phyloP scores from a whole-genome alignment of 2,329 filamentous ascomycete species.

The Xylaria sp. region DNA sequence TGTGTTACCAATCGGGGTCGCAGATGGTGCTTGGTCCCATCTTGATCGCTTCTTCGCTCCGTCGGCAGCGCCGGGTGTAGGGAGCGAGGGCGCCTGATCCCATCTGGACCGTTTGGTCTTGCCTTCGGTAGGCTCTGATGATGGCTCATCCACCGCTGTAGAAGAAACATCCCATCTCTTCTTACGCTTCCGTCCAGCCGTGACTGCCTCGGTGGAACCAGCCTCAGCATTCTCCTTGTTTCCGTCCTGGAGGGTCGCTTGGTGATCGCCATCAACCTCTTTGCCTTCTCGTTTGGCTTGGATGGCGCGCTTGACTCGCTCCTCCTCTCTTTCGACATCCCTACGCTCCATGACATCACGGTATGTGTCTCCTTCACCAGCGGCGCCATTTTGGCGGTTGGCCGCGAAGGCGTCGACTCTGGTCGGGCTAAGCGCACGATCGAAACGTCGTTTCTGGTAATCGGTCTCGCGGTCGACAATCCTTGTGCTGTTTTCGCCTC shows the following conservation, averaged over 20 bases:
- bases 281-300: conserved; percentile 69
- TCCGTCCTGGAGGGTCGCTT: conserved; percentile 73
- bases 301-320: conserved; percentile 79
- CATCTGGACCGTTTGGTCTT: conserved; percentile 81
- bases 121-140: conserved; percentile 53
- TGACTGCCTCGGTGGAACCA: conserved; percentile 65
- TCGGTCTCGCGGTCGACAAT: conserved; percentile 94
- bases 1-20: conserved; percentile 72
- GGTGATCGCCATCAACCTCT: conserved; percentile 62
- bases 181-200: conserved; percentile 78
- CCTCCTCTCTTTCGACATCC: conserved; percentile 91
- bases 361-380: conserved; percentile 78
- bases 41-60: conserved; percentile 76
- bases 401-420: conserved; percentile 84
- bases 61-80: conserved; percentile 55
- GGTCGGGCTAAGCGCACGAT: conserved; percentile 83
- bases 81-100: conserved; percentile 75
- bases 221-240: conserved; percentile 75
- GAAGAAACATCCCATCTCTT: conserved; percentile 88
- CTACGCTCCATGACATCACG: conserved; percentile 87
- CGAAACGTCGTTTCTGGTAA: conserved; percentile 94
- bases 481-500: conserved; percentile 83
- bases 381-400: conserved; percentile 68
- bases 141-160: conserved; percentile 53
- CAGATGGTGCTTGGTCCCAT: conserved; percentile 88